A percentile compares a stretch with the other conserved stretches of the same genome.
These are phyloP conservation scores for Cyberlindnera saturnus DNA, from an alignment of 805 yeast genomes.

Conservation along the genomic window DNA sequence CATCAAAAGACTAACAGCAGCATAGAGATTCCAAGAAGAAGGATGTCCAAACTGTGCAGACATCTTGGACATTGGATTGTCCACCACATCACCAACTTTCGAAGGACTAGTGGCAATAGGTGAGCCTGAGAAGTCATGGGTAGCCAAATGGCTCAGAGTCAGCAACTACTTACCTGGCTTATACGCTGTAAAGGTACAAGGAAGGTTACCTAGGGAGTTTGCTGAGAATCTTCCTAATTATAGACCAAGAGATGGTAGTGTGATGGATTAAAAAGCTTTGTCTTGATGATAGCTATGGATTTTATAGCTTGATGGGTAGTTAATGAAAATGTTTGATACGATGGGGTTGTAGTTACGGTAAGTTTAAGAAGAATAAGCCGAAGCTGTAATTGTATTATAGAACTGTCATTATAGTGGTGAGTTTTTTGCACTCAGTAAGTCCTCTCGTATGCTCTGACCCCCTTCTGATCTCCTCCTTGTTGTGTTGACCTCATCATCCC, in stretches of 20 bases:
- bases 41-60: conserved; percentile 98
- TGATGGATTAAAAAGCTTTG: conserved; percentile 41
- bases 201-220: conserved; percentile 84
- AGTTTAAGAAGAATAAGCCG: no score
- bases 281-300: no score
- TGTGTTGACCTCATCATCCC: no score
- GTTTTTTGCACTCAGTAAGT: no score
- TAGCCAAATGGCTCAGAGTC: conserved; percentile 90
- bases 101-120: conserved; percentile 93
- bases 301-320: no score
- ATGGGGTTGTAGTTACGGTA: no score
- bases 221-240: conserved; percentile 69
- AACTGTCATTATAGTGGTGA: no score
- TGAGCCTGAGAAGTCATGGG: conserved; percentile 86
- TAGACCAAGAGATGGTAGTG: conserved; percentile 93
- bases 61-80: conserved; percentile 79
- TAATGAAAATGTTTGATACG: no score
- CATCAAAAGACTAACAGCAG: not conserved
- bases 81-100: conserved; percentile 88
- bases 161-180: conserved; percentile 85
- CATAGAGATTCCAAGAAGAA: conserved; percentile 58
- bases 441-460: no score
- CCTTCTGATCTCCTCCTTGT: no score
- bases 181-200: conserved; percentile 90
- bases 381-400: no score